phyloP scores from a whole-genome alignment of 2,329 filamentous ascomycete species.

The Myriosclerotinia duriaeana region DNA sequence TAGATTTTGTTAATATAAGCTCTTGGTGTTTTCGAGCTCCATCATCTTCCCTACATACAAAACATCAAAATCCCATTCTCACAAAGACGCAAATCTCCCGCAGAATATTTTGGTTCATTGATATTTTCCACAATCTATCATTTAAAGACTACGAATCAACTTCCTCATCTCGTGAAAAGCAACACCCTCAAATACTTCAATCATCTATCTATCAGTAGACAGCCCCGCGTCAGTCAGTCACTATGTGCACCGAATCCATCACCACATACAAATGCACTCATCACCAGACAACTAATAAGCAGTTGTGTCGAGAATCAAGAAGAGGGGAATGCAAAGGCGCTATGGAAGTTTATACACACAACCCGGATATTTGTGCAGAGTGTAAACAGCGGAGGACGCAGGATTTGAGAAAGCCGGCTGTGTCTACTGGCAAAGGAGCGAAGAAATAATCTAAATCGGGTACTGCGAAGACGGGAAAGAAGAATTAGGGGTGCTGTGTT shows the following conservation, averaged over 20 bases:
- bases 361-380: neutral
- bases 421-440: neutral
- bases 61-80: neutral
- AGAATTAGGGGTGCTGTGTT: neutral
- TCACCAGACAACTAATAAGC: neutral
- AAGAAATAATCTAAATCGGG: neutral
- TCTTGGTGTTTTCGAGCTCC: neutral
- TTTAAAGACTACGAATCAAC: neutral
- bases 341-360: neutral
- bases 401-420: neutral
- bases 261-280: neutral
- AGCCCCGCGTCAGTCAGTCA: neutral
- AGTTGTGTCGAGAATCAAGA: neutral
- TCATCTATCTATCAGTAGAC: neutral
- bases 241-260: neutral
- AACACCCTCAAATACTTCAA: neutral
- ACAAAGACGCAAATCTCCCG: neutral
- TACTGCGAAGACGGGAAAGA: neutral
- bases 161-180: no score
- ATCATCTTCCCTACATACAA: neutral
- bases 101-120: neutral
- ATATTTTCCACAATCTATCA: neutral
- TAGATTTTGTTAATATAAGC: neutral
- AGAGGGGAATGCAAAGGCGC: neutral
- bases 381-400: neutral